These are phyloP conservation scores for Rhizophagus clarus DNA, from an alignment of 192 early-diverging fungal genomes.

Conservation along the genomic window DNA sequence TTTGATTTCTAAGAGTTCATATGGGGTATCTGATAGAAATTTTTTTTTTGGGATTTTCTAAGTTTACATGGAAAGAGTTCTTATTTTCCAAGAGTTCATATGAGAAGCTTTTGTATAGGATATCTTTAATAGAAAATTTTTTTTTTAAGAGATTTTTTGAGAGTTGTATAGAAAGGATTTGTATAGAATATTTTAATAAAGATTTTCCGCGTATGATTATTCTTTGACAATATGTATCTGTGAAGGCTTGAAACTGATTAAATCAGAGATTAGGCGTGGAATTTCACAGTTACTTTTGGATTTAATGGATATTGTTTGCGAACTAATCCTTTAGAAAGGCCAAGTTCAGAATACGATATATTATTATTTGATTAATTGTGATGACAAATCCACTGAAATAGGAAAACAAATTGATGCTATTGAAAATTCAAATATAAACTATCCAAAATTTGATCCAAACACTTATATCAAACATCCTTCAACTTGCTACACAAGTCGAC, in stretches of 20 bases:
- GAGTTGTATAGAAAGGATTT: no score
- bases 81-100: no score
- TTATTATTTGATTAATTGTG: neutral
- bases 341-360: neutral
- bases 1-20: no score
- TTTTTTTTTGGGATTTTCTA: no score
- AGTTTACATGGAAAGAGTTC: no score
- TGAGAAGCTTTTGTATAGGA: no score
- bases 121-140: no score
- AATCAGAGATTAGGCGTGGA: slow-evolving; percentile 23
- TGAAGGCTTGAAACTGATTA: slow-evolving; percentile 31
- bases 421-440: neutral
- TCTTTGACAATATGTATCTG: slow-evolving; percentile 33
- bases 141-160: no score
- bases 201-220: no score
- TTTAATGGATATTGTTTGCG: slow-evolving; percentile 41
- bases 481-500: neutral
- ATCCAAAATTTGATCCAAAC: neutral
- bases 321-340: slow-evolving; percentile 31
- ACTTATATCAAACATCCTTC: neutral
- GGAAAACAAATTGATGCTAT: neutral
- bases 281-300: slow-evolving; percentile 35
- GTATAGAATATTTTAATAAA: no score
- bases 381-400: neutral
- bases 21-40: no score